phyloP scores from a whole-genome alignment of 2,329 filamentous ascomycete genomes.

The Didymella exigua region DNA sequence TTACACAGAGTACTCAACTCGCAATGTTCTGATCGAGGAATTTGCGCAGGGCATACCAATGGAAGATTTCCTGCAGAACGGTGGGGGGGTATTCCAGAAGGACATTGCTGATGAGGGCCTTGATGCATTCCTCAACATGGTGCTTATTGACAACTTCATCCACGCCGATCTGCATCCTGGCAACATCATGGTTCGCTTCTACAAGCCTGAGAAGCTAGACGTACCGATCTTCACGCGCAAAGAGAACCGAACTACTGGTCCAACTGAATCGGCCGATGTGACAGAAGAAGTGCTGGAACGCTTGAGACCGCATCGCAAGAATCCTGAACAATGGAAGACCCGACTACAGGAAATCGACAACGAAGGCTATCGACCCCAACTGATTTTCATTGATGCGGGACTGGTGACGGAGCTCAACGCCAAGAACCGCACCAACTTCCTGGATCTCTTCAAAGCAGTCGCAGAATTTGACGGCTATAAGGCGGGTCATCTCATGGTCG shows the following conservation, averaged over 20 bases:
- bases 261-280: slow-evolving; percentile 68
- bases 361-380: slow-evolving; percentile 89
- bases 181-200: slow-evolving; percentile 99
- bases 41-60: slow-evolving; percentile 94
- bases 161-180: slow-evolving; percentile 96
- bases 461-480: slow-evolving; percentile 98
- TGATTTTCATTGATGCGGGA: slow-evolving; percentile 97
- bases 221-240: slow-evolving; percentile 59
- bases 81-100: slow-evolving; percentile 88
- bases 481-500: slow-evolving; percentile 93
- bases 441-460: slow-evolving; percentile 93
- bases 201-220: slow-evolving; percentile 76
- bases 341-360: slow-evolving; percentile 78
- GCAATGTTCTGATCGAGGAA: slow-evolving; percentile 91
- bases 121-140: slow-evolving; percentile 94
- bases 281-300: slow-evolving; percentile 86
- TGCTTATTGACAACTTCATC: slow-evolving; percentile 96
- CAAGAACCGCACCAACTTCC: slow-evolving; percentile 84
- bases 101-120: slow-evolving; percentile 95
- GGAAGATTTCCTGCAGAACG: slow-evolving; percentile 86
- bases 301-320: slow-evolving; percentile 73
- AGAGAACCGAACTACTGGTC: slow-evolving; percentile 41
- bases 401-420: slow-evolving; percentile 92
- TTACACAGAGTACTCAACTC: slow-evolving; percentile 88
- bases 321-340: slow-evolving; percentile 72